These are phyloP conservation scores for Hypoxylon sp. DNA, from an alignment of 2,329 filamentous ascomycete species.

Conservation along the genomic window DNA sequence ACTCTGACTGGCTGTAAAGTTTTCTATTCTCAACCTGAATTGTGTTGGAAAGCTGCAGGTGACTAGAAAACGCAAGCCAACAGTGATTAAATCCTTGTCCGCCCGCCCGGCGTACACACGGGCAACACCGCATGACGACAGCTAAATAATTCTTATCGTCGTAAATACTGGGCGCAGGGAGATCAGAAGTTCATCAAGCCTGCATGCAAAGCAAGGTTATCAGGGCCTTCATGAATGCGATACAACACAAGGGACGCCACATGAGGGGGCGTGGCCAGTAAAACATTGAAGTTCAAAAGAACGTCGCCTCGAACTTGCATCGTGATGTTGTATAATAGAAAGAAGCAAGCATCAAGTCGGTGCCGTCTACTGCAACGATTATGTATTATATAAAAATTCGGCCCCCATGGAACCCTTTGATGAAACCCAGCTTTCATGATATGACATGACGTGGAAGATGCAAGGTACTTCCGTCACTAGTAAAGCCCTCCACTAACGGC, in stretches of 20 bases:
- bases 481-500: slow-evolving; percentile 4
- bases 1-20: not conserved
- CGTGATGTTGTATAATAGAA: slow-evolving; percentile 16
- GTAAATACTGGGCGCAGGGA: not conserved
- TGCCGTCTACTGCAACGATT: slow-evolving; percentile 7
- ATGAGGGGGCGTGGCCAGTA: slow-evolving; percentile 12
- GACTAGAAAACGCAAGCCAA: not conserved
- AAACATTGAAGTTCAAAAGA: slow-evolving; percentile 21
- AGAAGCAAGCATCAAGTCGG: slow-evolving; percentile 17
- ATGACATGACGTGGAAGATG: slow-evolving; percentile 21
- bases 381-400: slow-evolving; percentile 21
- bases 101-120: not conserved
- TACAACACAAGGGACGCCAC: slow-evolving; percentile 21
- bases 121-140: slow-evolving; percentile 1
- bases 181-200: not conserved
- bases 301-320: slow-evolving; percentile 27
- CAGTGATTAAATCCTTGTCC: not conserved
- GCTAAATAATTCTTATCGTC: not conserved
- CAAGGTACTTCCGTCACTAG: slow-evolving; percentile 32
- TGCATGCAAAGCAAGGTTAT: not conserved
- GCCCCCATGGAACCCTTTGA: not conserved
- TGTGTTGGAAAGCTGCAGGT: not conserved
- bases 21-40: not conserved
- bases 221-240: slow-evolving; percentile 1
- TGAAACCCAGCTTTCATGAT: slow-evolving; percentile 12